Base-by-base conservation (phyloP, 2,329 filamentous ascomycete genomes). In the Chaetomiaceae sp. region DNA sequence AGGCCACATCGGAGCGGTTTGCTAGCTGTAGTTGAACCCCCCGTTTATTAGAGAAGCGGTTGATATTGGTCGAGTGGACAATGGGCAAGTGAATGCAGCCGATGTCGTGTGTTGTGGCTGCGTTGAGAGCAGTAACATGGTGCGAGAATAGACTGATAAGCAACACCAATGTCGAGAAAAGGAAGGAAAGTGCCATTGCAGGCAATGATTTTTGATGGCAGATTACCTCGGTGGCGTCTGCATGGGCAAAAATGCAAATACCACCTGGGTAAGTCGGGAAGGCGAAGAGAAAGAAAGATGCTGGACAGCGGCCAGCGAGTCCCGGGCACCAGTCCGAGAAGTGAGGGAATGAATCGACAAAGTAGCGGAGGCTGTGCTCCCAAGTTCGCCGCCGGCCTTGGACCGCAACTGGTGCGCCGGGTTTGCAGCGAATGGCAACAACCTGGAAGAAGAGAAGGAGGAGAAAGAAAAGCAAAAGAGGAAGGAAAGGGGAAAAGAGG, bases 1-100 rank as follows among this genome's bases (percentile, higher is more conserved):
- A 79, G 39, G 76, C 75, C 21, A 79, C 70, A 58, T 79, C 76
- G 4, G 73, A 73, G 16, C 75, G 69, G 63, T 77, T 78, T 27
- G 73, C 71, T 23, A 79, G 64, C 43, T 69, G 62, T 3, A 76
- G 62, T 42, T 74, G 70, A 35, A 75, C 65, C 16, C 69, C 70
- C 27, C 74, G 68, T 38, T 70, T 70, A 14, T 63, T 62, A 39
- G 65, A 61, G 48, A 77, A 72, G 43, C 67, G 60, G 19, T 66
- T 58, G 30, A 60, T 56, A 55, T 73, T 72, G 44, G 68, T 72
- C 21, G 70, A 73, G 55, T 74, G 71, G 37, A 74, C 62, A 42
- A 74, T 65, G 21, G 68, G 70, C 51, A 73, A 58, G 54, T 72
- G 71, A 34, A 73, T 46, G 54, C 63, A 69, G 44, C 65, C 63